phyloP scores from a whole-genome alignment of 2,329 filamentous ascomycete species.

The Madurella fahalii region DNA sequence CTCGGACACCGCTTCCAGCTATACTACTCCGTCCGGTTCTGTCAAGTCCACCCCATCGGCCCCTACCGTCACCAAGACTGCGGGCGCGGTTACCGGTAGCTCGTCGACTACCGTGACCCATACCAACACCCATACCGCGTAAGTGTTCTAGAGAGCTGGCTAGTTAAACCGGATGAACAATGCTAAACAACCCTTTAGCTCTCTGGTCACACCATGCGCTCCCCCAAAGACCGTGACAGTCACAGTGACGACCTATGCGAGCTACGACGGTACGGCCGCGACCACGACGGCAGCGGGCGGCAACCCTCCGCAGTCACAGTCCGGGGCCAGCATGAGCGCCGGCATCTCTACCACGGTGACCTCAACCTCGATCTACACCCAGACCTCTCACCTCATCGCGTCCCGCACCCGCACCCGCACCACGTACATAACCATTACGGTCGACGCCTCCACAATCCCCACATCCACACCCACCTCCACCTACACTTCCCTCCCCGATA shows the following conservation, averaged over 20 bases:
- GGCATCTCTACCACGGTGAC: neutral
- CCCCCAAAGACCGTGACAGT: slow-evolving; percentile 11
- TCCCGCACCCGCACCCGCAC: neutral
- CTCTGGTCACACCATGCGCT: neutral
- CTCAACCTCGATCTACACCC: neutral
- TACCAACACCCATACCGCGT: neutral
- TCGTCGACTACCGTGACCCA: slow-evolving; percentile 1
- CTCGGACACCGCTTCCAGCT: neutral
- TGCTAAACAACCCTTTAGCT: neutral
- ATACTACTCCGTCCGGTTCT: neutral
- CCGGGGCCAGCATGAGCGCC: too few relatives aligned
- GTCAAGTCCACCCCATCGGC: slow-evolving; percentile 6
- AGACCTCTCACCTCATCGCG: too few relatives aligned
- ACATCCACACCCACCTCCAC: neutral
- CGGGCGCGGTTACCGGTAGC: neutral
- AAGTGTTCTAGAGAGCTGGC: neutral
- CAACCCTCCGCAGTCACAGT: neutral
- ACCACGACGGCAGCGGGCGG: neutral
- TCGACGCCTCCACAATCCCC: neutral
- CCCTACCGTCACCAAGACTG: neutral
- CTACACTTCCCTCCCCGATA: neutral
- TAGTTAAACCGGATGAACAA: neutral
- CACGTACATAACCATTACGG: neutral
- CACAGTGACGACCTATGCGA: slow-evolving; percentile 10
- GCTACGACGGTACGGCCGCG: slow-evolving; percentile 2